phyloP scores from a whole-genome alignment of 352 stramenopile species.

The Pythium pyrilobum region DNA sequence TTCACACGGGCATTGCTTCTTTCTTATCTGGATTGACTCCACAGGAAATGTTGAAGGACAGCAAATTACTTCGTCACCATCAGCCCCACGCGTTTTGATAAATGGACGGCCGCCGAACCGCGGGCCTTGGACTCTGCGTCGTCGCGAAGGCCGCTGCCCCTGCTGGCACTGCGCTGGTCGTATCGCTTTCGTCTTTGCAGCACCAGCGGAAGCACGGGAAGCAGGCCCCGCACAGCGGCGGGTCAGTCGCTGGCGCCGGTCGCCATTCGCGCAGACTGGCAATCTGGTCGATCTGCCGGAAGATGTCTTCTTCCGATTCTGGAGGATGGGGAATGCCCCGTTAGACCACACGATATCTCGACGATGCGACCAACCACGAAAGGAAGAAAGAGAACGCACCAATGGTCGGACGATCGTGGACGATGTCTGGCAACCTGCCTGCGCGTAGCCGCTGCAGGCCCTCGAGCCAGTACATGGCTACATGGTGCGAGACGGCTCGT shows the following conservation, averaged over 20 bases:
- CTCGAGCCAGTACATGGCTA: constrained; percentile 66
- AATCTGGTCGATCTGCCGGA: constrained; percentile 65
- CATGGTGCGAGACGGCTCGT: constrained; percentile 58
- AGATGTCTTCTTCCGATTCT: constrained; percentile 78
- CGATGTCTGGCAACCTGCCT: constrained; percentile 36
- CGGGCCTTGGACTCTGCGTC: background rate
- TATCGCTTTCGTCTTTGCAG: background rate
- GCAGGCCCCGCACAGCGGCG: constrained; percentile 3
- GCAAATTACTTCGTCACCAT: background rate
- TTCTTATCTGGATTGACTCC: too few relatives aligned
- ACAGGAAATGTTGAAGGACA: too few relatives aligned
- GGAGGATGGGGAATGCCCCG: background rate
- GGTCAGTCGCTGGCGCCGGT: constrained; percentile 24
- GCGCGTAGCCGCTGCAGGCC: constrained; percentile 47
- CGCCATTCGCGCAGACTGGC: constrained; percentile 46
- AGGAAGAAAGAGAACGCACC: constrained; percentile 20
- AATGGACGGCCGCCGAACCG: too few relatives aligned
- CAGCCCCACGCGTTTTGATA: too few relatives aligned
- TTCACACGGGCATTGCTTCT: too few relatives aligned
- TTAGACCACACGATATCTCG: too few relatives aligned
- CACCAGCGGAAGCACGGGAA: background rate
- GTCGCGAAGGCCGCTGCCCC: background rate
- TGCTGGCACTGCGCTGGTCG: background rate
- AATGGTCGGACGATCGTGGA: constrained; percentile 36
- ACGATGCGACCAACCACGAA: background rate